A percentile compares a stretch with the other conserved stretches of the same genome.
These are phyloP conservation scores for Trichoderma citrinoviride DNA, from an alignment of 2,329 filamentous ascomycete genomes.

Conservation along the genomic window DNA sequence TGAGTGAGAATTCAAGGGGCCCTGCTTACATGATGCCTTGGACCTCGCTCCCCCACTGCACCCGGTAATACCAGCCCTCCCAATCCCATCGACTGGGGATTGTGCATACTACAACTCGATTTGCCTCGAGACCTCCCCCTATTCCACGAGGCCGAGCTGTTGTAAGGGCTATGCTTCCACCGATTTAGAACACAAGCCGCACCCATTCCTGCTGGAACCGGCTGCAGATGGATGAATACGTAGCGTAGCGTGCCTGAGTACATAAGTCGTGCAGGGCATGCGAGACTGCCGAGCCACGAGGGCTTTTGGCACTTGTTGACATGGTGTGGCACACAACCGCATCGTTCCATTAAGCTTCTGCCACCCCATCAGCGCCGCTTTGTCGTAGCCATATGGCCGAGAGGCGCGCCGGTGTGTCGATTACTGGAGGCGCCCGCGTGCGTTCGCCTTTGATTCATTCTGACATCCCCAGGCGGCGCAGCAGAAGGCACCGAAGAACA, in stretches of 20 bases:
- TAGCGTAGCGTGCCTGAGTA: constrained; percentile 21
- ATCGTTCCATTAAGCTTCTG: constrained; percentile 21
- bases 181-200: neutral
- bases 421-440: neutral
- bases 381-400: constrained; percentile 15
- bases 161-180: neutral
- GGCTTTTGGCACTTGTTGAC: constrained; percentile 14
- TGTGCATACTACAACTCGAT: no score
- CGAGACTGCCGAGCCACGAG: constrained; percentile 22
- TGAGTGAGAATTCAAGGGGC: neutral
- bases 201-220: neutral
- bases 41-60: neutral
- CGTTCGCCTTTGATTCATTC: neutral
- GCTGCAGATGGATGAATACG: constrained; percentile 12
- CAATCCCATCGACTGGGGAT: neutral
- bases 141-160: neutral
- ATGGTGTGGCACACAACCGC: constrained; percentile 18
- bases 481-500: neutral
- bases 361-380: constrained; percentile 16
- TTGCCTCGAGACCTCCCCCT: neutral
- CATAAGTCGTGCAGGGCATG: constrained; percentile 19
- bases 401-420: constrained; percentile 15
- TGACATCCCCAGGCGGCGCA: neutral
- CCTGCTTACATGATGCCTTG: neutral
- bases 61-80: neutral